Conservation (phyloP, 2,329 filamentous ascomycete genomes). For the Akanthomyces muscarius region DNA sequence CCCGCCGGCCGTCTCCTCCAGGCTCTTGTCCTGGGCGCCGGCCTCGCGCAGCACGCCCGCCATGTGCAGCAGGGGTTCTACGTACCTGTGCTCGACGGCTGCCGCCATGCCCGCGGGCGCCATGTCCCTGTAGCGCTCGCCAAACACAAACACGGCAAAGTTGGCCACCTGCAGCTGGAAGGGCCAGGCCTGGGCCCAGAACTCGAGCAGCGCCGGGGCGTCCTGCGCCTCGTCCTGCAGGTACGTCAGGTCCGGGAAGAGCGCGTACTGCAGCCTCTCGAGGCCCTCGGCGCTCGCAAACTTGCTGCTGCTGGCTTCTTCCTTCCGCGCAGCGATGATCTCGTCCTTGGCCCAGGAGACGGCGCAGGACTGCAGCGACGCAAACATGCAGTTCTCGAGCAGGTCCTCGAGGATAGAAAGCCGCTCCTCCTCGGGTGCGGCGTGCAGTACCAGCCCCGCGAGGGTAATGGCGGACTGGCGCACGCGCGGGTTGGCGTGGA, state of each 20-base stretch:
- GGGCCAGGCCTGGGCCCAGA: conserved; percentile 48
- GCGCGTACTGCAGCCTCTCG: conserved; percentile 55
- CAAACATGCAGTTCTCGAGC: conserved; percentile 61
- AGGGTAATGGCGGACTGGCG: conserved; percentile 52
- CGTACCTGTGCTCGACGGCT: conserved; percentile 56
- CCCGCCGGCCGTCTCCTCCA: conserved; percentile 28
- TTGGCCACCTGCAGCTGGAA: conserved; percentile 59
- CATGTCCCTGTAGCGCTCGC: conserved; percentile 41
- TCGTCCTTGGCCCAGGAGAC: conserved; percentile 63
- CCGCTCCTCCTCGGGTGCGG: conserved; percentile 55
- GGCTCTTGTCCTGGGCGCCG: conserved; percentile 31
- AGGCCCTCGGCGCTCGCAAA: conserved; percentile 55
- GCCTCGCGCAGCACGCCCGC: conserved; percentile 35
- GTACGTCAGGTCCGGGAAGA: conserved; percentile 55
- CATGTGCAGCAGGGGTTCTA: conserved; percentile 47
- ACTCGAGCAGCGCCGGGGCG: conserved; percentile 43
- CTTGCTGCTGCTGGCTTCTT: conserved; percentile 26
- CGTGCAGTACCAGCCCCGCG: conserved; percentile 52
- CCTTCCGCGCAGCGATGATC: conserved; percentile 43
- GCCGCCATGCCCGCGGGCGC: conserved; percentile 54
- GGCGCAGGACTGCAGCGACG: conserved; percentile 58
- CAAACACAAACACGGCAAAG: conserved; percentile 55
- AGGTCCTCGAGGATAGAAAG: conserved; percentile 61
- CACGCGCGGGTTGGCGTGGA: conserved; percentile 51
- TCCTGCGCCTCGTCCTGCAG: conserved; percentile 37